Conservation (phyloP, 2,329 filamentous ascomycete genomes). For the Ascochyta koolunga region DNA sequence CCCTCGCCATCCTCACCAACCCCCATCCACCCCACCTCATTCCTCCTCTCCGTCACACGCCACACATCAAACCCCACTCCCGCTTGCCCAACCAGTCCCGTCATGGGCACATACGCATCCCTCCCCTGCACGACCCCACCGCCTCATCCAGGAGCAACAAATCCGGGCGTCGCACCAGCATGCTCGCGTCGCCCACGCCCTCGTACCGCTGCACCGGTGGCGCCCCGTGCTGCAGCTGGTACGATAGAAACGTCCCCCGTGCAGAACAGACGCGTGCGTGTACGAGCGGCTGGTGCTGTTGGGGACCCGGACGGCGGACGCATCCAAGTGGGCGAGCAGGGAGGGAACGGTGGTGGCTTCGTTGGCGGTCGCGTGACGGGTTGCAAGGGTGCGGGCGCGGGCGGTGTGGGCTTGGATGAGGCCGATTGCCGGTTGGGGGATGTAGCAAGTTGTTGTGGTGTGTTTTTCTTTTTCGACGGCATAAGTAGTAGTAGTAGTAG, state of each 20-base stretch:
- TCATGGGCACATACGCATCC: constrained; percentile 22
- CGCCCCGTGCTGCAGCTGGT: constrained; percentile 21
- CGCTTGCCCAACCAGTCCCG: constrained; percentile 8
- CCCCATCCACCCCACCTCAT: not conserved
- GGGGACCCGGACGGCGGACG: not conserved
- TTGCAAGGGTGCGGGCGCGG: constrained; percentile 12
- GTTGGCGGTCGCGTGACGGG: not conserved
- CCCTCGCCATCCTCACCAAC: not conserved
- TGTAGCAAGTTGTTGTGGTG: constrained; percentile 1
- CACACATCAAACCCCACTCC: constrained; percentile 28
- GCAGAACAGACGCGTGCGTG: not conserved
- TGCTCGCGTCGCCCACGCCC: constrained; percentile 17
- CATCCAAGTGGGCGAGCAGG: constrained; percentile 8
- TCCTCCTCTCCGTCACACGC: constrained; percentile 2
- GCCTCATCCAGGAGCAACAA: constrained; percentile 26
- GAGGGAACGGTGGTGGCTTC: not conserved
- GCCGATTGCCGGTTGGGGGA: constrained; percentile 35
- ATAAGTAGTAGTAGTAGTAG: no score
- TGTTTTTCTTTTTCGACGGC: not conserved
- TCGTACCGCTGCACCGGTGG: constrained; percentile 19
- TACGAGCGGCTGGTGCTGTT: not conserved
- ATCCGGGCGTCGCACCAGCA: constrained; percentile 4
- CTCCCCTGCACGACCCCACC: constrained; percentile 20
- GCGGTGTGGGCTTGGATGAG: constrained; percentile 31
- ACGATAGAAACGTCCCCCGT: not conserved